phyloP scores from a whole-genome alignment of 768 basidiomycete species.

The Crassisporium funariophilum region DNA sequence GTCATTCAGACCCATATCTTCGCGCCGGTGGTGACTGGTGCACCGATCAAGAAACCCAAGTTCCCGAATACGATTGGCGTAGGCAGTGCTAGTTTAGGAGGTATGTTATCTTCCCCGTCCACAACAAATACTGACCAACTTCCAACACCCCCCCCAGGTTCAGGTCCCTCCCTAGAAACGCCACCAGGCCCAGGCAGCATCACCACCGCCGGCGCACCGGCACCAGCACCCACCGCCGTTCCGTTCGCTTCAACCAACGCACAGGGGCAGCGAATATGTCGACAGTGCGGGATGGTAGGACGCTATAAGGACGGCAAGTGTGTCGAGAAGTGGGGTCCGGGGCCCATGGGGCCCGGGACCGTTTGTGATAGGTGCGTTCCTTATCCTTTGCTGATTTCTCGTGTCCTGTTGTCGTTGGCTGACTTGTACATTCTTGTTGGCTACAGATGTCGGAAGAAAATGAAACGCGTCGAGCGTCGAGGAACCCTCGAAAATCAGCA shows the following conservation, averaged over 20 bases:
- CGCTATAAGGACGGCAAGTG: conserved; percentile 85
- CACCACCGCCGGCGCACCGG: no score
- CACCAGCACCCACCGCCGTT: conserved; percentile 21
- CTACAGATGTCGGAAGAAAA: conserved; percentile 76
- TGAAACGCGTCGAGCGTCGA: conserved; percentile 80
- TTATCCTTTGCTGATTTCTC: no score
- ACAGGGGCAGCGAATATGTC: conserved; percentile 73
- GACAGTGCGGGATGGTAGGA: conserved; percentile 73
- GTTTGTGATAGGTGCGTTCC: conserved; percentile 71
- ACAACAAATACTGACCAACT: not conserved
- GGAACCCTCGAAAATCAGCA: conserved; percentile 59
- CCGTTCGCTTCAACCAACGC: conserved; percentile 53
- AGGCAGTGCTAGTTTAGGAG: conserved; percentile 11
- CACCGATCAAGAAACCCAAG: conserved; percentile 69
- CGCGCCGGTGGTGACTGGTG: conserved; percentile 72
- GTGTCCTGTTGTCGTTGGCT: not conserved
- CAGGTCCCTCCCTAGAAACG: conserved; percentile 14
- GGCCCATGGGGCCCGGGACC: conserved; percentile 80
- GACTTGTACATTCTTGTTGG: conserved; percentile 1
- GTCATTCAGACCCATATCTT: conserved; percentile 61
- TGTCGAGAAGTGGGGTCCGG: conserved; percentile 88
- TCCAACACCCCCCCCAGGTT: not conserved
- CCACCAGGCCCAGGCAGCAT: no score
- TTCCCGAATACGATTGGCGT: conserved; percentile 29
- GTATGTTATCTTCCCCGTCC: not conserved